Evolutionary conservation across 2,329 filamentous ascomycete genomes (phyloP), one percentile per base, ranked within the genome.

Genomic region (Monosporascus sp.): DNA sequence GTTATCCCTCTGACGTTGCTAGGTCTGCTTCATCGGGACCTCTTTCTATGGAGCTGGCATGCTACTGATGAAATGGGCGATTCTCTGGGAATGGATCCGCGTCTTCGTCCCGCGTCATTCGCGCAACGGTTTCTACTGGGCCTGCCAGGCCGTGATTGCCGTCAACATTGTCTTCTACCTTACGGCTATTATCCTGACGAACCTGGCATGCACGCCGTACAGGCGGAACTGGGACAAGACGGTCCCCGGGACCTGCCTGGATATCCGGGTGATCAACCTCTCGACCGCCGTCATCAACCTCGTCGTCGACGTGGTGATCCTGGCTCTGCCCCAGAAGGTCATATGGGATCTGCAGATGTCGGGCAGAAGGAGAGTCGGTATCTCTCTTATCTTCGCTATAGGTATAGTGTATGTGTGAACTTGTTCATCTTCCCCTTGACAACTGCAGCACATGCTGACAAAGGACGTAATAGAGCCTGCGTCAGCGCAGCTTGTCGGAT

Each of bases 51-150:
- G 50, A 3, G 49, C 43, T 7, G 51, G 38, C 14, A 59, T 57
- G 46, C 49, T 56, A 3, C 24, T 54, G 27, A 50, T 59, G 31
- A 59, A 59, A 43, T 49, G 53, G 11, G 52, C 52, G 1, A 58
- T 59, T 22, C 48, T 56, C 2, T 37, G 52, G 17, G 57, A 59
- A 37, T 59, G 56, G 57, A 22, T 52, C 36, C 55, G 49, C 7
- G 40, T 58, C 5, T 58, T 60, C 49, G 50, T 52, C 4, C 52
- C 58, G 1, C 41, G 40, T 14, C 52, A 49, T 19, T 44, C 27
- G 2, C 49, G 52, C 24, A 49, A 49, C 22, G 24, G 6, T 2
- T 58, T 60, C 37, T 55, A 50, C 49, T 60, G 52, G 58, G 49
- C 50, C 3, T 58, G 56, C 26, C 17, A 54, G 37, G 14, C 40